A percentile compares a stretch with the other conserved stretches of the same genome.
Evolutionary conservation across 2,329 filamentous ascomycete genomes (phyloP).

Genomic region (Clonostachys sp.): DNA sequence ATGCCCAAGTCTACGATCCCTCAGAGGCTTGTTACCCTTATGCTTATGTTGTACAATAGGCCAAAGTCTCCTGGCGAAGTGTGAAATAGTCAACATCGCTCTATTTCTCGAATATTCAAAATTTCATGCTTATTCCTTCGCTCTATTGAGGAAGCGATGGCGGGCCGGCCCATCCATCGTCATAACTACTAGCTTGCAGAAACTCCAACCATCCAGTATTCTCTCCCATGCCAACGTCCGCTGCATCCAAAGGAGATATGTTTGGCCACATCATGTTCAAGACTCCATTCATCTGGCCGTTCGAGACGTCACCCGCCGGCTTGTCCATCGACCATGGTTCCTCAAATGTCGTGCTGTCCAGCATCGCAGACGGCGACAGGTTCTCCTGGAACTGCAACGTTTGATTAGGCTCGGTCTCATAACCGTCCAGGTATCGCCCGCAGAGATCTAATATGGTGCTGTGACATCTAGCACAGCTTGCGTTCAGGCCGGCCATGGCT

Average conservation of each 20-base stretch:
- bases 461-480: constrained; percentile 33
- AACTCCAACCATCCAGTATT: constrained; percentile 29
- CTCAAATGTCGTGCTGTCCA: not conserved
- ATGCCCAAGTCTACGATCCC: too few species aligned
- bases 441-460: constrained; percentile 34
- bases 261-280: constrained; percentile 43
- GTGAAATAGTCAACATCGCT: too few species aligned
- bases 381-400: not conserved
- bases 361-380: too few species aligned
- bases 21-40: too few species aligned
- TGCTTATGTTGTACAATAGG: too few species aligned
- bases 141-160: too few species aligned
- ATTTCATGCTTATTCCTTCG: too few species aligned
- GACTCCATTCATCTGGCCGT: constrained; percentile 35
- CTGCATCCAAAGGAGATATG: constrained; percentile 24
- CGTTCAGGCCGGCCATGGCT: constrained; percentile 28
- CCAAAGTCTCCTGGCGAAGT: too few species aligned
- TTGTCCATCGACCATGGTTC: constrained; percentile 4
- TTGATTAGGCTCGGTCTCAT: not conserved
- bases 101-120: too few species aligned
- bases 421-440: constrained; percentile 21
- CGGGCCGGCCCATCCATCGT: constrained; percentile 3
- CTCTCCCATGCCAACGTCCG: constrained; percentile 28
- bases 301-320: constrained; percentile 28
- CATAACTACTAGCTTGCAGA: constrained; percentile 11